Percentiles rank a stretch among this genome's conserved stretches.
Conservation (phyloP, 495 filamentous ascomycete species). For the Hypomontagnella monticulosa region DNA sequence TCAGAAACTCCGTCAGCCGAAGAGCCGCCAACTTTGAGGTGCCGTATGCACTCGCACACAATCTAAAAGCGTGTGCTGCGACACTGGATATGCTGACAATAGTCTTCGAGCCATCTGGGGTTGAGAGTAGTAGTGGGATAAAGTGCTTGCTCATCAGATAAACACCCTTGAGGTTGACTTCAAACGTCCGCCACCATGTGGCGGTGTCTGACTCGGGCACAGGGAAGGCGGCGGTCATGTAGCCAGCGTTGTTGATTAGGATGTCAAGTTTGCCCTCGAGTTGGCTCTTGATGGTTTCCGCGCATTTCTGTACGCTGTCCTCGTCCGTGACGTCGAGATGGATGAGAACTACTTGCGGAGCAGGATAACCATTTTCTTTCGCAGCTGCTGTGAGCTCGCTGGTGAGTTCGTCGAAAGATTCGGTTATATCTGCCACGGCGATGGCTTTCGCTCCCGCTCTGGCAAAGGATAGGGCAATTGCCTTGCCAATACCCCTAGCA, state of each 20-base stretch:
- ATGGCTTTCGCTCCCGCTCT: conserved; percentile 45
- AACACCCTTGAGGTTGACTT: conserved; percentile 50
- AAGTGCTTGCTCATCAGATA: conserved; percentile 50
- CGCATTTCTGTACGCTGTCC: conserved; percentile 31
- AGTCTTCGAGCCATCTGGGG: conserved; percentile 13
- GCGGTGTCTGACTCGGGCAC: conserved; percentile 40
- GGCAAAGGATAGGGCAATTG: conserved; percentile 53
- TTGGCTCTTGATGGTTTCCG: conserved; percentile 26
- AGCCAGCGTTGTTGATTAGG: conserved; percentile 49
- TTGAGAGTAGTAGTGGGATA: conserved; percentile 47
- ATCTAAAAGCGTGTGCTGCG: conserved; percentile 38
- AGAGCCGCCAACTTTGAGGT: conserved; percentile 48
- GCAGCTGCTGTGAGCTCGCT: conserved; percentile 43
- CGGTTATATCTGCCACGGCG: conserved; percentile 48
- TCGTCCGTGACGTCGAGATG: conserved; percentile 44
- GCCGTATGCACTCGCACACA: conserved; percentile 45
- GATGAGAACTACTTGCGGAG: conserved; percentile 48
- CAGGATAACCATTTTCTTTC: conserved; percentile 32
- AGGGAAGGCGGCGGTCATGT: conserved; percentile 37
- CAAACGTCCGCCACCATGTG: conserved; percentile 46
- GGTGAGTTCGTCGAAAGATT: conserved; percentile 31
- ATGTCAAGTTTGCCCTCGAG: conserved; percentile 44
- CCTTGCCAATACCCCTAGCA: conserved; percentile 58
- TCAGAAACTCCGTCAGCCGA: conserved; percentile 49
- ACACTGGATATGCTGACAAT: conserved; percentile 45